These are phyloP conservation scores for Kokia cookei DNA, from an alignment of 441 rosid genomes.

Conservation along the genomic window DNA sequence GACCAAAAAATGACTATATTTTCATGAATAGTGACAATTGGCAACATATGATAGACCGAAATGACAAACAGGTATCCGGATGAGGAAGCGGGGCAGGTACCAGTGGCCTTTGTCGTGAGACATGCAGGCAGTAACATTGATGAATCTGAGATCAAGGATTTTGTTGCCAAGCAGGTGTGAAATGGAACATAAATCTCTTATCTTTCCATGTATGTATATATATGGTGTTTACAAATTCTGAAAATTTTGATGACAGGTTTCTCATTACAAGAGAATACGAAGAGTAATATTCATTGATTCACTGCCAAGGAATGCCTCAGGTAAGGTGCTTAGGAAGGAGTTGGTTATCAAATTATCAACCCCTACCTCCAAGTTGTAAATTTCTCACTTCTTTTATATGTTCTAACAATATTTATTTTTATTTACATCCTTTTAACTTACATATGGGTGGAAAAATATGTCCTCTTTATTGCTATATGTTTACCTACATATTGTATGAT, in stretches of 20 bases:
- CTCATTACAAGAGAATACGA: constrained; percentile 46
- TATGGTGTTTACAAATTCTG: background rate
- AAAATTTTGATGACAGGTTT: constrained; percentile 28
- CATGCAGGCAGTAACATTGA: constrained; percentile 19
- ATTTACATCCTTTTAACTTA: no score
- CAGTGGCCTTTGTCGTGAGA: constrained; percentile 38
- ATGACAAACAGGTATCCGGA: constrained; percentile 37
- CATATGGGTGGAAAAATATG: no score
- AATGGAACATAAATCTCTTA: background rate
- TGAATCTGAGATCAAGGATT: constrained; percentile 31
- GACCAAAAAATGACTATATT: no score
- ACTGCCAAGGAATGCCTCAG: constrained; percentile 45
- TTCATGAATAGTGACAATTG: no score
- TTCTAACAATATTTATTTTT: no score
- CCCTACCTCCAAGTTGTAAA: constrained; percentile 32
- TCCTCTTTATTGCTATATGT: no score
- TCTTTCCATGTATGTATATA: no score
- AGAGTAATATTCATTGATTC: constrained; percentile 34
- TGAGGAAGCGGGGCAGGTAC: constrained; percentile 46
- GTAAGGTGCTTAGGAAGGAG: constrained; percentile 53
- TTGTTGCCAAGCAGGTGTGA: constrained; percentile 29
- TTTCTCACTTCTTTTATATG: background rate
- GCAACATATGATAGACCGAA: no score
- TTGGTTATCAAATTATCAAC: constrained; percentile 24
- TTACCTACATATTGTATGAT: no score